Conservation (phyloP, 768 basidiomycete species). For the Tylopilus sp. region DNA sequence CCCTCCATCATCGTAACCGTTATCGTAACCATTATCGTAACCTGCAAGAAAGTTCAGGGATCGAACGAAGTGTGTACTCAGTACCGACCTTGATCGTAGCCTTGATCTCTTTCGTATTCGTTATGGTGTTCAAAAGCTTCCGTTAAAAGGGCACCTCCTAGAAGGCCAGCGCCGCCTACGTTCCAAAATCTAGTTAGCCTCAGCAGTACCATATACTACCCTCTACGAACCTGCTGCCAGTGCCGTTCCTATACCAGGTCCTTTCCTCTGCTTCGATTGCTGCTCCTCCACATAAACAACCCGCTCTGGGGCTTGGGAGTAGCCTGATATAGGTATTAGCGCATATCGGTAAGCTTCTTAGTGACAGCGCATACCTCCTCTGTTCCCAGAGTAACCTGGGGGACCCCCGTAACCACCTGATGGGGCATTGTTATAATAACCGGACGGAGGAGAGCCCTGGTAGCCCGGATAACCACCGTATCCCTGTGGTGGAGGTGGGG, state of each 20-base stretch:
- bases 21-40: constrained; percentile 26
- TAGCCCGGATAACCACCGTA: constrained; percentile 21
- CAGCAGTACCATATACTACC: neutral
- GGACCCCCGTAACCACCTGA: constrained; percentile 15
- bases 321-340: constrained; percentile 1
- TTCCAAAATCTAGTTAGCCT: constrained; percentile 4
- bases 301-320: constrained; percentile 26
- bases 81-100: constrained; percentile 35
- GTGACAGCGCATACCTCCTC: constrained; percentile 20
- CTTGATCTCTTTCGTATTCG: constrained; percentile 30
- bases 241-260: constrained; percentile 49
- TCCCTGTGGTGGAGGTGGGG: constrained; percentile 17
- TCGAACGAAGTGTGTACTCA: constrained; percentile 1
- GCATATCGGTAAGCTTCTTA: neutral
- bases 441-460: constrained; percentile 12
- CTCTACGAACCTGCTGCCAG: constrained; percentile 41
- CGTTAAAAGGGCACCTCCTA: constrained; percentile 57
- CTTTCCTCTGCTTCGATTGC: constrained; percentile 41
- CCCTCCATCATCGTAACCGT: neutral
- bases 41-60: constrained; percentile 24
- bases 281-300: constrained; percentile 38
- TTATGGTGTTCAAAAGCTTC: constrained; percentile 47
- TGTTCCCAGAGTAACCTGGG: constrained; percentile 12
- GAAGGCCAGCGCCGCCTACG: constrained; percentile 58
- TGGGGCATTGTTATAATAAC: constrained; percentile 14